A percentile compares a stretch with the other conserved stretches of the same genome.
phyloP scores from a whole-genome alignment of 2,329 filamentous ascomycete species.

The Botrytis tulipae region DNA sequence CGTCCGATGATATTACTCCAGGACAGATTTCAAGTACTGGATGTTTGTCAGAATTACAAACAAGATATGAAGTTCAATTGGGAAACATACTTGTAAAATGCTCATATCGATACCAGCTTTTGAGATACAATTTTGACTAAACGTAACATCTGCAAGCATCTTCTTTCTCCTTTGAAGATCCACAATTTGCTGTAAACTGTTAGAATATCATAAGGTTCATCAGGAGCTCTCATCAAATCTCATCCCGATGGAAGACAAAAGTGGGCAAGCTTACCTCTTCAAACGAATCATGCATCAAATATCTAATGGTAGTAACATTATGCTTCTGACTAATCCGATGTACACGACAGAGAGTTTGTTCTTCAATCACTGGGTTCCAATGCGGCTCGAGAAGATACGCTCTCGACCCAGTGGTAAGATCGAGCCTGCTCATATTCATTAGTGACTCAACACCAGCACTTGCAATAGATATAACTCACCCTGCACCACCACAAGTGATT shows the following conservation, averaged over 20 bases:
- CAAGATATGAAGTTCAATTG: no score
- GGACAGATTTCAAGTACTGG: no score
- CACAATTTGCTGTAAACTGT: conserved; percentile 21
- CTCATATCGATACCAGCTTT: no score
- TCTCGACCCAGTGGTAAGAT: conserved; percentile 29
- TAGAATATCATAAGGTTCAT: not conserved
- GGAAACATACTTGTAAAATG: no score
- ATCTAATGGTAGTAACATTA: conserved; percentile 33
- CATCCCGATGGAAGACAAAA: no score
- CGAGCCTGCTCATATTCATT: conserved; percentile 13
- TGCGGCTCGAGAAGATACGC: conserved; percentile 37
- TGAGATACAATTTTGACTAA: not conserved
- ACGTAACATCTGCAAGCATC: conserved; percentile 20
- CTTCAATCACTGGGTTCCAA: conserved; percentile 38
- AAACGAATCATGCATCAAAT: conserved; percentile 34
- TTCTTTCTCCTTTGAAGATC: conserved; percentile 23
- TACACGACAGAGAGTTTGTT: conserved; percentile 28
- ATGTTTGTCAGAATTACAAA: no score
- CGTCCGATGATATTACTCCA: not conserved
- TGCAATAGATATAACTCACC: conserved; percentile 39
- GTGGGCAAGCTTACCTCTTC: conserved; percentile 26
- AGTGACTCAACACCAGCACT: not conserved
- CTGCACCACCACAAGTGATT: conserved; percentile 51
- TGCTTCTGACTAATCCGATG: conserved; percentile 33
- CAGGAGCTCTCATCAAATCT: not conserved